Evolutionary conservation across 2,329 filamentous ascomycete species (phyloP).

Genomic region (Pseudocercospora fuligena): DNA sequence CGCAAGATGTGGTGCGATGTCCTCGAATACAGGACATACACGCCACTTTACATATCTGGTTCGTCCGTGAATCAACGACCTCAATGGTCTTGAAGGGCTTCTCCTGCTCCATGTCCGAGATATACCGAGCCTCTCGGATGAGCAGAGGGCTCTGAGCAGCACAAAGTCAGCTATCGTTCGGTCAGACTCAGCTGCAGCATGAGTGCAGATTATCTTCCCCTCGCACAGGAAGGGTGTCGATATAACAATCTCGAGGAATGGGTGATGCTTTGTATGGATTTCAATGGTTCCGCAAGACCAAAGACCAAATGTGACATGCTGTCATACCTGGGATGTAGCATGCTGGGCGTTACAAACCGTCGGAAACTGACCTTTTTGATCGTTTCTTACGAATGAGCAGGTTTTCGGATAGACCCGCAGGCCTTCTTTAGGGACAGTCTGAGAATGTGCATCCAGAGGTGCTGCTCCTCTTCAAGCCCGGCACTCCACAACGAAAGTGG

Average conservation of each 20-base stretch:
- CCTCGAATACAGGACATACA: constrained; percentile 45
- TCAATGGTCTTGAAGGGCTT: constrained; percentile 45
- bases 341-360: constrained; percentile 24
- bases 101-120: constrained; percentile 34
- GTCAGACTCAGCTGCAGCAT: constrained; percentile 11
- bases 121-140: not conserved
- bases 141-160: constrained; percentile 5
- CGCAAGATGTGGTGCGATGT: constrained; percentile 42
- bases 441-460: not conserved
- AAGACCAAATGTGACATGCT: constrained; percentile 19
- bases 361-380: constrained; percentile 27
- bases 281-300: constrained; percentile 8
- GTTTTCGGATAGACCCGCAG: constrained; percentile 24
- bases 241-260: not conserved
- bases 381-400: constrained; percentile 29
- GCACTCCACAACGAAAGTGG: not conserved
- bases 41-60: constrained; percentile 41
- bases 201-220: not conserved
- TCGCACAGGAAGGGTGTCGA: not conserved
- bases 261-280: not conserved
- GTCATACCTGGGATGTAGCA: constrained; percentile 25
- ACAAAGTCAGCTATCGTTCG: constrained; percentile 19
- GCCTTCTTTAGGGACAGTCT: not conserved
- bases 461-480: not conserved
- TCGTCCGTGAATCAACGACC: constrained; percentile 39